Evolutionary conservation across 352 stramenopile genomes (phyloP).

Genomic region (Globisporangium radiosum): DNA sequence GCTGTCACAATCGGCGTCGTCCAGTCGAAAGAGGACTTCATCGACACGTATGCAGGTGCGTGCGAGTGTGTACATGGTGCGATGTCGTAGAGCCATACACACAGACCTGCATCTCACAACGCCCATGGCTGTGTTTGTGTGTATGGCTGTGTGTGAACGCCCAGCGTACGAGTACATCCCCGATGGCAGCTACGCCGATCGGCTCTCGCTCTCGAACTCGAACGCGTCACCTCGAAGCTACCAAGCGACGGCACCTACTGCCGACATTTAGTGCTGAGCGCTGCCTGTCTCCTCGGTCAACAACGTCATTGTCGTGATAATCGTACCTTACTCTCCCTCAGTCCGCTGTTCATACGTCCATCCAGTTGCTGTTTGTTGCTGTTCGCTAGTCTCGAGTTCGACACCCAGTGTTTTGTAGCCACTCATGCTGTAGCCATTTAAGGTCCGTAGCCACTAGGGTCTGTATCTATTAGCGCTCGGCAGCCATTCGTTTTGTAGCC

Average conservation of each 20-base stretch:
- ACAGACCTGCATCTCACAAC: too few species aligned
- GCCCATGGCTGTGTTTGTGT: not conserved
- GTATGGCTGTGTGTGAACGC: not conserved
- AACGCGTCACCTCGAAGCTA: slow-evolving; percentile 50
- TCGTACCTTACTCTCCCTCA: not conserved
- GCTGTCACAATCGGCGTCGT: slow-evolving; percentile 52
- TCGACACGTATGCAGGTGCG: slow-evolving; percentile 77
- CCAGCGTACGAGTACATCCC: slow-evolving; percentile 82
- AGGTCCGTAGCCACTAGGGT: too few species aligned
- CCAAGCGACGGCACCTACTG: slow-evolving; percentile 46
- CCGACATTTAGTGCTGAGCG: slow-evolving; percentile 33
- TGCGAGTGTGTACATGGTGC: not conserved
- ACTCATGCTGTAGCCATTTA: too few species aligned
- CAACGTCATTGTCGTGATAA: too few species aligned
- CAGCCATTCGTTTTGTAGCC: too few species aligned
- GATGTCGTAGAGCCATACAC: not conserved
- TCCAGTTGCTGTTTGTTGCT: not conserved
- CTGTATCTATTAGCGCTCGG: too few species aligned
- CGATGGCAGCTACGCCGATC: slow-evolving; percentile 41
- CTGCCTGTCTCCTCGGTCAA: too few species aligned
- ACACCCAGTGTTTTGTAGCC: too few species aligned
- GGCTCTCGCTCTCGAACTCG: slow-evolving; percentile 28
- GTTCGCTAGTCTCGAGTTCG: too few species aligned
- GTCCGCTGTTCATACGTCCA: not conserved
- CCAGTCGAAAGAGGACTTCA: slow-evolving; percentile 77